Percentiles rank a stretch among this genome's conserved stretches.
phyloP scores from a whole-genome alignment of 139 green algal species.

The Trebouxia sp. region DNA sequence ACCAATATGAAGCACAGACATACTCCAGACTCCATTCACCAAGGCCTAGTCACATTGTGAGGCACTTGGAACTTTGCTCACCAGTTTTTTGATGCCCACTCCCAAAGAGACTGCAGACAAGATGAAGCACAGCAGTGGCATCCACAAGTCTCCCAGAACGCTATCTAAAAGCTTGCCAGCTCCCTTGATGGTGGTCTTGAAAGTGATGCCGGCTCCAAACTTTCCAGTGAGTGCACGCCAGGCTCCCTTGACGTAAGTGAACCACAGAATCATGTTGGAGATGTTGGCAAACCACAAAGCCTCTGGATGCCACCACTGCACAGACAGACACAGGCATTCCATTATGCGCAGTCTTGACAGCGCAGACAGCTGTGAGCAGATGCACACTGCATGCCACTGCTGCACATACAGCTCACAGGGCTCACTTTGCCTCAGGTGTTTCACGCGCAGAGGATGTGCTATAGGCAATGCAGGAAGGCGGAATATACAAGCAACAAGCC shows the following conservation, averaged over 20 bases:
- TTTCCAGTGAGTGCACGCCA: slow-evolving; percentile 21
- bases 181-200: slow-evolving; percentile 45
- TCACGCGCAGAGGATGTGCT: too few relatives aligned
- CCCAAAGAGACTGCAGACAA: slow-evolving; percentile 13
- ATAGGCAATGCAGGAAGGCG: neutral
- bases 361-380: neutral
- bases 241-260: slow-evolving; percentile 43
- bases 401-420: neutral
- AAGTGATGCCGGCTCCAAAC: slow-evolving; percentile 36
- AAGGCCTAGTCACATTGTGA: too few relatives aligned
- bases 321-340: neutral
- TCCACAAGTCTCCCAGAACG: slow-evolving; percentile 38
- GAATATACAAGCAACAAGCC: neutral
- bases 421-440: too few relatives aligned
- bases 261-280: slow-evolving; percentile 49
- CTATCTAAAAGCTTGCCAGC: slow-evolving; percentile 11
- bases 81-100: slow-evolving; percentile 32
- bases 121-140: slow-evolving; percentile 24
- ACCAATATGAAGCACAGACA: too few relatives aligned
- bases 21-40: too few relatives aligned
- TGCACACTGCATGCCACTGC: slow-evolving; percentile 8
- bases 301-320: slow-evolving; percentile 35
- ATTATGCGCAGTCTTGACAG: neutral
- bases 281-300: slow-evolving; percentile 42
- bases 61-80: too few relatives aligned